phyloP scores from a whole-genome alignment of 352 stramenopile genomes.

The Thraustochytrium sp. region DNA sequence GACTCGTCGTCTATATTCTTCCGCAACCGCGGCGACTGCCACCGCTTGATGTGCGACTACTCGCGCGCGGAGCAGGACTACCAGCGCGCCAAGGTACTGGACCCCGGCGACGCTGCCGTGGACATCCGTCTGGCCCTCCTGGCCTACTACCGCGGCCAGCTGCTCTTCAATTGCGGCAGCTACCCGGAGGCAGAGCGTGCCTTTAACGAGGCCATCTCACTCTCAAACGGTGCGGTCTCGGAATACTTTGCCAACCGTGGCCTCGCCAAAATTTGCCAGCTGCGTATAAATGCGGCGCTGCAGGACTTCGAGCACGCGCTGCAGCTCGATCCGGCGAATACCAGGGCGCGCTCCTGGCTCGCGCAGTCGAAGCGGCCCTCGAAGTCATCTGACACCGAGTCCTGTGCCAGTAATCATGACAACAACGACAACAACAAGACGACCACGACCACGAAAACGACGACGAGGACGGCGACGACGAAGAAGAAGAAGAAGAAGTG shows the following conservation, averaged over 20 bases:
- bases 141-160: not conserved
- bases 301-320: not conserved
- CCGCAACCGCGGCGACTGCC: not conserved
- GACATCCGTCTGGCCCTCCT: not conserved
- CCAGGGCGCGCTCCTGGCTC: not conserved
- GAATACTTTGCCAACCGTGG: slow-evolving; percentile 6
- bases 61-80: not conserved
- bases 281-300: not conserved
- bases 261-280: not conserved
- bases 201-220: not conserved
- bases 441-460: not conserved
- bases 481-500: too few relatives aligned
- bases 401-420: too few relatives aligned
- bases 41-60: not conserved
- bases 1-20: not conserved
- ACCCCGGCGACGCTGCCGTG: not conserved
- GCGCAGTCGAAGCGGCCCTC: not conserved
- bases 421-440: not conserved
- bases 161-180: not conserved
- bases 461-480: too few relatives aligned
- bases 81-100: not conserved
- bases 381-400: not conserved
- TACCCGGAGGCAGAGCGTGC: not conserved
- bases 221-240: not conserved
- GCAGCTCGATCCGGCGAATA: not conserved